These are phyloP conservation scores for Termitomyces heimii DNA, from an alignment of 768 basidiomycete species.

Conservation along the genomic window DNA sequence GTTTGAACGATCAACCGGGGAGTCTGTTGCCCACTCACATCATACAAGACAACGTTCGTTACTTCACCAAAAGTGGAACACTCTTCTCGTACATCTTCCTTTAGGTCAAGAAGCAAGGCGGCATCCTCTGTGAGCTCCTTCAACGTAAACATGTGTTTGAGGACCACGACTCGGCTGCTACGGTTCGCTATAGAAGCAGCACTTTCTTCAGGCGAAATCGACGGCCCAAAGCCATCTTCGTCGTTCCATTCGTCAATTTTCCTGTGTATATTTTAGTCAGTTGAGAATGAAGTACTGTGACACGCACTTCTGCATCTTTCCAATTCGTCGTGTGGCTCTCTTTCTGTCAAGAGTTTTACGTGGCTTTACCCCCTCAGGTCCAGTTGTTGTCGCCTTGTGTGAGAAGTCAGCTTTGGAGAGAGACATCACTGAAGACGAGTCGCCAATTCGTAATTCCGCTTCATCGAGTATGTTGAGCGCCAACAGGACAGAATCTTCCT, in stretches of 20 bases:
- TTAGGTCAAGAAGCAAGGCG: conserved; percentile 82
- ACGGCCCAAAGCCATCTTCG: conserved; percentile 85
- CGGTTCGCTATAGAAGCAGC: conserved; percentile 35
- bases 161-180: conserved; percentile 77
- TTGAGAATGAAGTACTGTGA: background rate
- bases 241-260: conserved; percentile 94
- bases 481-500: conserved; percentile 88
- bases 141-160: conserved; percentile 93
- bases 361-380: conserved; percentile 38
- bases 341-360: conserved; percentile 73
- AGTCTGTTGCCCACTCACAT: conserved; percentile 50
- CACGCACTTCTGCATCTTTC: conserved; percentile 79
- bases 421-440: conserved; percentile 63
- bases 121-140: conserved; percentile 83
- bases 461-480: conserved; percentile 87
- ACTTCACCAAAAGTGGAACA: conserved; percentile 88
- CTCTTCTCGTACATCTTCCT: conserved; percentile 95
- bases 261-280: conserved; percentile 32
- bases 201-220: conserved; percentile 50
- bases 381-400: conserved; percentile 52
- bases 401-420: conserved; percentile 74
- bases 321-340: conserved; percentile 66
- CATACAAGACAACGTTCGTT: conserved; percentile 91
- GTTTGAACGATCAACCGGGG: background rate
- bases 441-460: conserved; percentile 83